Evolutionary conservation across 2,329 filamentous ascomycete species (phyloP), one percentile per base, ranked within the genome.

Genomic region (Fusarium cicatricum): DNA sequence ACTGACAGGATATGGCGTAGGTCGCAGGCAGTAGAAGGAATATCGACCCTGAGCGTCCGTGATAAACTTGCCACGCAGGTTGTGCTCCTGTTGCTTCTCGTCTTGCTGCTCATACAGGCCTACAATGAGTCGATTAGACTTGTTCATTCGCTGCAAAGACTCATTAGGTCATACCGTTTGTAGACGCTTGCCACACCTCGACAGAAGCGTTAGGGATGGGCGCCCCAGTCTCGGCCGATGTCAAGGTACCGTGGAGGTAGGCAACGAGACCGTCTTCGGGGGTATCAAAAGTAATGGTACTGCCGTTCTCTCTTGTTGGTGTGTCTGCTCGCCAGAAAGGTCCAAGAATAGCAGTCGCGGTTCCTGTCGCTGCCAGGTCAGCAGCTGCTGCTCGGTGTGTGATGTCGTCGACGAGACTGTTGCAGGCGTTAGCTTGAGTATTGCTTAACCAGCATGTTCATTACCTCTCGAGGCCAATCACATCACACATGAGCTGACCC

Each of bases 271-370:
- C 77, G 52, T 79, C 77, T 46, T 74, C 53, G 6, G 83, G 82
- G 59, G 78, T 79, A 58, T 81, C 72, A 51, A 77, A 77, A 16
- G 87, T 80, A 59, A 95, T 91, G 66, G 80, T 87, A 39, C 81
- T 83, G 43, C 90, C 91, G 69, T 90, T 90, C n/a, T 85, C 76
- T 40, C 88, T 83, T 53, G 83, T 76, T 5, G 91, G 91, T 0
- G 91, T 86, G 64, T 92, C 83, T 37, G 85, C 82, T 6, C 90
- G 84, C 85, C 90, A 96, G 77, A 96, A 96, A 1, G 92, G 92
- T 0, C 92, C 92, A 1, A 96, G 83, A 62, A 96, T 92, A 34
- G 91, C 87, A 4, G 90, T 90, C 2, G 90, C 85, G 5, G 91
- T 95, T 11, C 86, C 80, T 12, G 77, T 69, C 12, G 78, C 77